Evolutionary conservation across 164 flowering plant genomes (phyloP).

Genomic region (Stephania japonica): DNA sequence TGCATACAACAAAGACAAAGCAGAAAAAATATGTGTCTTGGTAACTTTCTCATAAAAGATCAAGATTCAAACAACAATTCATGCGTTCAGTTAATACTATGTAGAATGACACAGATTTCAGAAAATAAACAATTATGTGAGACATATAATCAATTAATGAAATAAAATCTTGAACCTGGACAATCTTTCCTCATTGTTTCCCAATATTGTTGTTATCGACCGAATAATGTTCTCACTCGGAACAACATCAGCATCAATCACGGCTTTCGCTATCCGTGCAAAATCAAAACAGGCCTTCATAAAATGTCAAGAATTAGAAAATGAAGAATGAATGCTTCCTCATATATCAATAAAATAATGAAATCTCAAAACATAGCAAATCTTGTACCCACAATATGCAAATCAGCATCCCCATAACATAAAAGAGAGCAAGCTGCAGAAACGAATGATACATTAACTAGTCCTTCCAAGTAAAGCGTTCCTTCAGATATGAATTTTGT

Average conservation of each 20-base stretch:
- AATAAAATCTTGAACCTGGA: constrained; percentile 51
- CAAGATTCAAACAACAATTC: too few relatives aligned
- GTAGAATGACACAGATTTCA: neutral
- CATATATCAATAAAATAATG: constrained; percentile 7
- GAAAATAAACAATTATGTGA: neutral
- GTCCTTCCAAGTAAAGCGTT: constrained; percentile 83
- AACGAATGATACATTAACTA: constrained; percentile 51
- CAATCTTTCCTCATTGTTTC: constrained; percentile 41
- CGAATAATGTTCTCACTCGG: constrained; percentile 63
- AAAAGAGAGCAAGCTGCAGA: constrained; percentile 61
- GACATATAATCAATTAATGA: neutral
- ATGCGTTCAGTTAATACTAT: neutral
- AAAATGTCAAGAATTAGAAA: constrained; percentile 28
- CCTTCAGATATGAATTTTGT: constrained; percentile 84
- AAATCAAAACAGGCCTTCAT: constrained; percentile 93
- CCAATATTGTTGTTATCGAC: constrained; percentile 49
- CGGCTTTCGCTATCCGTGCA: constrained; percentile 52
- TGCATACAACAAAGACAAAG: too few relatives aligned
- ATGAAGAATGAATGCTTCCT: constrained; percentile 7
- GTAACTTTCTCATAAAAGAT: too few relatives aligned
- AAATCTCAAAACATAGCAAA: constrained; percentile 1
- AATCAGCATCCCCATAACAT: constrained; percentile 73
- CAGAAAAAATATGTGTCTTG: neutral
- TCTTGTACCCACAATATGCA: constrained; percentile 72
- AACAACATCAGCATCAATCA: constrained; percentile 48